Base-by-base conservation (phyloP, 139 green algal species). In the Chlamydomonas sphaeroides region DNA sequence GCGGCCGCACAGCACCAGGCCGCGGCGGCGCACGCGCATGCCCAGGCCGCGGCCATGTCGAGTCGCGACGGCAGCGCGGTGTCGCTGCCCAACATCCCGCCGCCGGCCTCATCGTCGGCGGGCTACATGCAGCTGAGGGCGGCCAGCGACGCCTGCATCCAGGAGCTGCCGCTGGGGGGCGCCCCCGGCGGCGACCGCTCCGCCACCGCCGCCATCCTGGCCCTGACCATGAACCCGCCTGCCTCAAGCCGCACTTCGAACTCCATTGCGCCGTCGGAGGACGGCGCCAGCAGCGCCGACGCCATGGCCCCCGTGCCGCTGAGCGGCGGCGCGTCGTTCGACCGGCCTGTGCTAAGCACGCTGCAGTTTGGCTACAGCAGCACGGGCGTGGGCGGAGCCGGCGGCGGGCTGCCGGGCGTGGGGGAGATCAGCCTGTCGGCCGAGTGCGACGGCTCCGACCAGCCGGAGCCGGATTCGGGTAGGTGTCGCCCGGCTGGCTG, bases 251-350 rank as follows among this genome's bases (percentile, higher is more conserved):
- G 75, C 21, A 82, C 75, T 0, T 65, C 61, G 0, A 39, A 39
- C 32, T 82, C 75, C 5, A 41, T 82, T 6, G 42, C 75, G 20
- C 42, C 75, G 25, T 82, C 75, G 23, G 75, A 82, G n/a, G 75
- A 82, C 45, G 75, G 75, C 39, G 39, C 39, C 28, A 71, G 59
- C 59, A 45, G 11, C 42, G 57, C 59, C 42, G 59, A 41, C 7
- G n/a, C 25, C 5, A n/a, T n/a, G 30, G 30, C 59, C 1, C 18
- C 30, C 30, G 11, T 32, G 15, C 53, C 30, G 26, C 59, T 5
- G 14, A 23, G 59, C 59, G 30, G 30, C 59, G 26, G 18, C 36
- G 38, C 17, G 7, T 25, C 49, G 8, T n/a, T 42, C 2, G 56
- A 79, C 14, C 57, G 30, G 56, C 28, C 28, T 5, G 72, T 25